These are phyloP conservation scores for Erodium texanum DNA, from an alignment of 441 rosid genomes.

Conservation along the genomic window DNA sequence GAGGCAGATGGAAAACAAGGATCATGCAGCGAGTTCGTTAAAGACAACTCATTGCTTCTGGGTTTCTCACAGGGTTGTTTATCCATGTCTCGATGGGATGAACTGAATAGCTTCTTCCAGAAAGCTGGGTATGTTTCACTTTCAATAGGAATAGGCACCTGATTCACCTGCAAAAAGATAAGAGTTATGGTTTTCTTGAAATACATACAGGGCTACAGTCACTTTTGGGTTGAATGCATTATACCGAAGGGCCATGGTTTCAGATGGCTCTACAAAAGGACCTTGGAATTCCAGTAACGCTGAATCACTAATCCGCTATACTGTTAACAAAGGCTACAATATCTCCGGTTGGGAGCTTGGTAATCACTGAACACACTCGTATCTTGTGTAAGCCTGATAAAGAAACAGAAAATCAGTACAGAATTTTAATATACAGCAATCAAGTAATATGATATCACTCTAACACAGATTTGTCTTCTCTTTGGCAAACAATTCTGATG, in stretches of 20 bases:
- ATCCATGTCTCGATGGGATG: slow-evolving; percentile 74
- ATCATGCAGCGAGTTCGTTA: slow-evolving; percentile 56
- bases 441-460: too few relatives aligned
- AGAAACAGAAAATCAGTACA: neutral
- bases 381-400: neutral
- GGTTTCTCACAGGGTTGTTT: slow-evolving; percentile 77
- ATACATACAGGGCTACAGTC: slow-evolving; percentile 49
- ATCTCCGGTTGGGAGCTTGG: slow-evolving; percentile 92
- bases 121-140: slow-evolving; percentile 48
- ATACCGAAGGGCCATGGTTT: slow-evolving; percentile 32
- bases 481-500: neutral
- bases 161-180: neutral
- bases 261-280: slow-evolving; percentile 56
- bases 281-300: slow-evolving; percentile 82
- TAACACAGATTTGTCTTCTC: neutral
- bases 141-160: neutral
- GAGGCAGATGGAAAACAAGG: slow-evolving; percentile 30
- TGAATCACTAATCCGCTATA: slow-evolving; percentile 60
- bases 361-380: slow-evolving; percentile 25
- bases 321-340: slow-evolving; percentile 44
- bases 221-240: slow-evolving; percentile 87
- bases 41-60: slow-evolving; percentile 48
- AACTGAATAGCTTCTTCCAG: slow-evolving; percentile 63
- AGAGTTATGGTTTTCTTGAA: neutral
- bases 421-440: neutral